Evolutionary conservation across 2,329 filamentous ascomycete species (phyloP).

Genomic region (Ceratocystis albifundus): DNA sequence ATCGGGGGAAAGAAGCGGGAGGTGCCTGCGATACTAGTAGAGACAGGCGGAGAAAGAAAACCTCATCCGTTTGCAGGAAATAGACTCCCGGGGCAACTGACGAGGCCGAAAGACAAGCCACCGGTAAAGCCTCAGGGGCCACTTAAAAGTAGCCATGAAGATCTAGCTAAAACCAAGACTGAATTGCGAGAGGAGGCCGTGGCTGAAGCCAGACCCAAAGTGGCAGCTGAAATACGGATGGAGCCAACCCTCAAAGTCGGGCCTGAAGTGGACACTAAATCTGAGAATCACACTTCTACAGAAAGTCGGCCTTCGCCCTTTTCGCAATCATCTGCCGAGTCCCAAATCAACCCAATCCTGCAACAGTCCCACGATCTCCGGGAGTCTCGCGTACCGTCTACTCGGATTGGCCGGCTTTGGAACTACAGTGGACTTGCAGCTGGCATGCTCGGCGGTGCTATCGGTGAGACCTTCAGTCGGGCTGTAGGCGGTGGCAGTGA

Average conservation of each 20-base stretch:
- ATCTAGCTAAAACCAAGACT: not conserved
- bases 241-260: constrained; percentile 29
- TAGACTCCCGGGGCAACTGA: constrained; percentile 18
- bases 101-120: not conserved
- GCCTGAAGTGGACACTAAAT: constrained; percentile 35
- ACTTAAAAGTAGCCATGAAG: constrained; percentile 10
- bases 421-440: constrained; percentile 89
- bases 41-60: constrained; percentile 10
- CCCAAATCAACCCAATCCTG: constrained; percentile 24
- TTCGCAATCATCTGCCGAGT: constrained; percentile 1
- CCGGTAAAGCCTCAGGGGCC: not conserved
- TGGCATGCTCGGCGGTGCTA: constrained; percentile 87
- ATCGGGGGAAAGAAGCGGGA: not conserved
- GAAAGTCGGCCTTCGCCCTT: not conserved
- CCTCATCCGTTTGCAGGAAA: constrained; percentile 22
- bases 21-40: not conserved
- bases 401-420: constrained; percentile 77
- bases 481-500: constrained; percentile 56
- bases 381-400: constrained; percentile 83
- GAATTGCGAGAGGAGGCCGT: not conserved
- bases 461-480: constrained; percentile 73
- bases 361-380: constrained; percentile 53
- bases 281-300: not conserved
- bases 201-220: not conserved
- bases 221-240: not conserved